These are phyloP conservation scores for Arachis hypogaea DNA, from an alignment of 306 rosid species.

Conservation along the genomic window DNA sequence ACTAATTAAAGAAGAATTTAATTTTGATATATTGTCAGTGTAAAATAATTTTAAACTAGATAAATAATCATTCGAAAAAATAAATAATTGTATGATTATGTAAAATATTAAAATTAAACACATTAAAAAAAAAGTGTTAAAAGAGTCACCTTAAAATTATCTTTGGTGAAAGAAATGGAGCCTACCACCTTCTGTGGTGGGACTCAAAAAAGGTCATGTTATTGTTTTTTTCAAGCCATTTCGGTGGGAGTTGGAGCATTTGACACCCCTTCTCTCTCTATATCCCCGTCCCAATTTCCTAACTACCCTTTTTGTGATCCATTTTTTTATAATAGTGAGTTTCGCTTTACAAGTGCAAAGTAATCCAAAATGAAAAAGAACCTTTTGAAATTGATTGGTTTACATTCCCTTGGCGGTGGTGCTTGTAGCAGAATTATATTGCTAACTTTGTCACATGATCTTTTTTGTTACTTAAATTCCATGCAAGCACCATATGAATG, in stretches of 20 bases:
- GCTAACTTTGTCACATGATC: slow-evolving; percentile 35
- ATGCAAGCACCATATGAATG: slow-evolving; percentile 18
- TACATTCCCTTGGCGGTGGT: slow-evolving; percentile 4
- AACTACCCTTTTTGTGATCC: slow-evolving; percentile 6
- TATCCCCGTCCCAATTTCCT: slow-evolving; percentile 13
- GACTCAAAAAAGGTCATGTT: slow-evolving; percentile 4
- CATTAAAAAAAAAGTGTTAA: too few species aligned
- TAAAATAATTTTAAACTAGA: too few species aligned
- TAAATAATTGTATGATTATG: too few species aligned
- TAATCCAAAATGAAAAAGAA: slow-evolving; percentile 6
- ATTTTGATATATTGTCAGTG: too few species aligned
- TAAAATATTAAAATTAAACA: too few species aligned
- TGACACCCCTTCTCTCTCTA: not conserved
- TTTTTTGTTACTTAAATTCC: slow-evolving; percentile 32
- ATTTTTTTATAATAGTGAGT: slow-evolving; percentile 2
- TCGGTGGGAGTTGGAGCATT: slow-evolving; percentile 36
- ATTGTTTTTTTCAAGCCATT: not conserved
- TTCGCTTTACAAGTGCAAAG: not conserved
- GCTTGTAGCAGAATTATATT: slow-evolving; percentile 7
- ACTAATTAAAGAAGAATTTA: not conserved
- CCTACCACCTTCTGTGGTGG: slow-evolving; percentile 32
- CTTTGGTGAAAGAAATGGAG: slow-evolving; percentile 31
- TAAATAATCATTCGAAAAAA: too few species aligned
- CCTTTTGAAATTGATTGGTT: slow-evolving; percentile 7
- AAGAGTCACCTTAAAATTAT: not conserved